Base-by-base conservation (phyloP, 768 basidiomycete species). In the Tricholoma hemisulphureum region DNA sequence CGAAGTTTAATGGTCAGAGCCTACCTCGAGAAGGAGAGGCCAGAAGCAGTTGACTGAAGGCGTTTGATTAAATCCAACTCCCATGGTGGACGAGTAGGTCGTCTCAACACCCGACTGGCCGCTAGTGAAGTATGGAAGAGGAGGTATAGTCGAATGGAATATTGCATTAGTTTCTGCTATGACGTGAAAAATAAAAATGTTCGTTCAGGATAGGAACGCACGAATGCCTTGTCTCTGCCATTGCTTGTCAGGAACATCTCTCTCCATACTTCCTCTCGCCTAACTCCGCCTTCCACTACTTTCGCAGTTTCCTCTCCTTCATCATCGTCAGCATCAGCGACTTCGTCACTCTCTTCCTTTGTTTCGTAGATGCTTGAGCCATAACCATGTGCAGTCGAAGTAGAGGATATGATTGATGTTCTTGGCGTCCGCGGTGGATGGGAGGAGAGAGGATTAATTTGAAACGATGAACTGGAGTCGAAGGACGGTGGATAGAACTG, bases 141-240 rank as follows among this genome's bases (percentile, higher is more conserved):
- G 32, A 93, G 77, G 69, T 86, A 90, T 51, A 92, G 73, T 48
- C 84, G 83, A 60, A 94, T 83, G 21, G 88, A 81, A 69, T 93
- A 94, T 76, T 94, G 92, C 56, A 94, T 84, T 55, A 93, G 65
- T 92, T 94, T 94, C 91, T 93, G 51, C 23, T 49, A 58, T 7
- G 23, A 24, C 7, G n/a, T n/a, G 13, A 10, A 46, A 34, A 28
- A 34, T 61, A 11, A 56, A 60, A 29, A 43, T 20, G n/a, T 16
- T n/a, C 31, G 24, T 26, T 37, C 49, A 21, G 16, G 34, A 26
- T 34, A 29, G 29, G 4, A 56, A 81, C 89, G 66, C 74, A 93
- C 91, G 67, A 94, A 87, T 26, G 85, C 84, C 75, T 94, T 94
- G 72, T 94, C 92, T 63, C 92, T 80, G 51, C 92, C 92, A 62